Base-by-base conservation (phyloP, 148 eudicot species). In the Silene uniflora region DNA sequence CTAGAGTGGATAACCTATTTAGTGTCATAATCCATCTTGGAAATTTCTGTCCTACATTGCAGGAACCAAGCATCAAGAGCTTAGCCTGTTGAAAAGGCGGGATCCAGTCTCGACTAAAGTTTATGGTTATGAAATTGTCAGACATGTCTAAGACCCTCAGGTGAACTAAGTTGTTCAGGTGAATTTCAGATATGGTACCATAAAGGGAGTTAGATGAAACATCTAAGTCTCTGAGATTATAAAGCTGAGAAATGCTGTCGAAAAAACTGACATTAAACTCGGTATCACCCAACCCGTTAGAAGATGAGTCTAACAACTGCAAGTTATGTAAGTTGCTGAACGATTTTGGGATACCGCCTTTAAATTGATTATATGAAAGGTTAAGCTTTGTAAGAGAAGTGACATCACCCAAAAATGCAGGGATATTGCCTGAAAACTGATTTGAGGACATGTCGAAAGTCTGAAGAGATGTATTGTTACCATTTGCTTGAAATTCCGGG, bases 1-100 rank as follows among this genome's bases (percentile, higher is more conserved):
- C 70, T 18, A 67, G 23, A 21, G 70, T 67, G 5, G 70, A 67
- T 35, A 67, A 24, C 42, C 70, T 67, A 39, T 65, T 73, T 62
- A 83, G 84, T 54, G 64, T 35, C 49, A 67, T 47, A 23, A 83
- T 55, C 88, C 88, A 86, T 17, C 7, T 24, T 7, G 88, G 88
- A 65, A 86, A 86, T 32, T 24, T 27, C 62, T 81, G 80, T 8
- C 84, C 88, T 17, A 86, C 49, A 5, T 55, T 56, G 44, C 86
- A 83, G 2, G 83, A 83, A 25, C 77, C 77, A 72, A 83, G 23
- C 59, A 76, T 69, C 42, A 86, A 65, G 39, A 70, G 71, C 5
- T 22, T 12, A 12, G 81, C 54, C 55, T 64, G 13, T 7, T 83
- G 84, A 64, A 86, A 86, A 17, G 86, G 83, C 19, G 88, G 70